Evolutionary conservation across 2,329 filamentous ascomycete genomes (phyloP), one percentile per base, ranked within the genome.

Genomic region (Aspergillus ochraceoroseus): DNA sequence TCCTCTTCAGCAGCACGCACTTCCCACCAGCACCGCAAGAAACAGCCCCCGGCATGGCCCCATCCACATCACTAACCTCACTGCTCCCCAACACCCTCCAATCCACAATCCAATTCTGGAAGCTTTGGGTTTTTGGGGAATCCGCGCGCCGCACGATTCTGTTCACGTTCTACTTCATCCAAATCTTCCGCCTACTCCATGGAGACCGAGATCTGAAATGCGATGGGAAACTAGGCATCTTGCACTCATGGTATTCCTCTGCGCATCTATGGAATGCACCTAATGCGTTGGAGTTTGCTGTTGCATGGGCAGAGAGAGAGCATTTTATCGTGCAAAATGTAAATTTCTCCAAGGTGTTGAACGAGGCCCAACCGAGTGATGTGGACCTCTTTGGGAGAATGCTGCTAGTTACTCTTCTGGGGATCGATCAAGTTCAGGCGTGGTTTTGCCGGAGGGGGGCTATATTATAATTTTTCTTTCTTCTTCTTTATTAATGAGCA

Each of bases 81-180:
- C n/a, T n/a, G n/a, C 25, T 51, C 1, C 38, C 58, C 0, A 44
- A 70, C 4, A 56, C 69, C 0, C 51, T 75, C 3, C 65, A 64
- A 7, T 61, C 66, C 0, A 66, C 67, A 1, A 64, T 62, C 12
- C 48, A 62, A 0, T 73, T 73, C 30, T 80, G 75, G 75, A 54
- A 59, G 5, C 61, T 64, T 1, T 80, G 73, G 72, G 58, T 75
- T 2, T 62, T 77, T 13, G 66, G 75, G 7, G 76, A 80, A 52
- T 77, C 74, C 0, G 62, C 70, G 1, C 67, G 75, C 2, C 70
- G 76, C 11, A 79, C 75, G 0, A 61, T 73, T 0, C 57, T 79
- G 1, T 61, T 73, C 8, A 55, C 68, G 0, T 71, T 72, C 46
- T 75, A 73, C 29, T 65, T 77, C 18, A 43, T 51, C 2, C 51